Percentiles rank a stretch among this genome's conserved stretches.
phyloP scores from a whole-genome alignment of 2,329 filamentous ascomycete genomes.

The Neurospora crassa region DNA sequence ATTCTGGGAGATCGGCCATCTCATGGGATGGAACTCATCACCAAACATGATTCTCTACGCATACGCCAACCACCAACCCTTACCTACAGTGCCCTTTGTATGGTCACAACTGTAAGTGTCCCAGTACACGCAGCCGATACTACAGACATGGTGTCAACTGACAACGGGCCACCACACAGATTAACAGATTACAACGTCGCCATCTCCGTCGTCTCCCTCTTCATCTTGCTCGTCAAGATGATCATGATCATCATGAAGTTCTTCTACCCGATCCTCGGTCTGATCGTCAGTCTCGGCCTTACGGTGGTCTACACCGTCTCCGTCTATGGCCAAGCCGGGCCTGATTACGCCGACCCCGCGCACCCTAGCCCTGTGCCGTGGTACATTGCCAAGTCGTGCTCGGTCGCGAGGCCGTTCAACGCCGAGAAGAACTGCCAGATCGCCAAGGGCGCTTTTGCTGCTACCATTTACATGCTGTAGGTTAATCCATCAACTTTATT shows the following conservation, averaged over 20 bases:
- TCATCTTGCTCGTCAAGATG: constrained; percentile 63
- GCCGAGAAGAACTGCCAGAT: constrained; percentile 53
- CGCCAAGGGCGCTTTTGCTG: constrained; percentile 58
- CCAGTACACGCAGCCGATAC: too few relatives aligned
- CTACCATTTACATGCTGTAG: constrained; percentile 59
- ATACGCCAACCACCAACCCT: constrained; percentile 58
- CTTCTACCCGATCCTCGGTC: constrained; percentile 57
- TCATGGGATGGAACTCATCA: constrained; percentile 65
- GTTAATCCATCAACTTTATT: constrained; percentile 23
- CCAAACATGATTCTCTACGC: constrained; percentile 61
- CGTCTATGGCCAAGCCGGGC: constrained; percentile 61
- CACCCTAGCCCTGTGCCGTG: constrained; percentile 56
- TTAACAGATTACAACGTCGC: constrained; percentile 68
- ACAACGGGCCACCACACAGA: constrained; percentile 30
- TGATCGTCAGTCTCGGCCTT: constrained; percentile 47
- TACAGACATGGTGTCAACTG: neutral
- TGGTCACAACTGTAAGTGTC: constrained; percentile 52
- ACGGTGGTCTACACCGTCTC: constrained; percentile 55
- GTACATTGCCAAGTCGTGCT: constrained; percentile 66
- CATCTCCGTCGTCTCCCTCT: constrained; percentile 66
- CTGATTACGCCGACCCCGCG: constrained; percentile 58
- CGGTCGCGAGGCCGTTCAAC: constrained; percentile 42
- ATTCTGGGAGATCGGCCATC: constrained; percentile 63
- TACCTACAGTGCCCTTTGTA: constrained; percentile 55
- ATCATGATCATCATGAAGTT: constrained; percentile 61